Base-by-base conservation (phyloP, 495 filamentous ascomycete genomes). In the Apiosordaria backusii region DNA sequence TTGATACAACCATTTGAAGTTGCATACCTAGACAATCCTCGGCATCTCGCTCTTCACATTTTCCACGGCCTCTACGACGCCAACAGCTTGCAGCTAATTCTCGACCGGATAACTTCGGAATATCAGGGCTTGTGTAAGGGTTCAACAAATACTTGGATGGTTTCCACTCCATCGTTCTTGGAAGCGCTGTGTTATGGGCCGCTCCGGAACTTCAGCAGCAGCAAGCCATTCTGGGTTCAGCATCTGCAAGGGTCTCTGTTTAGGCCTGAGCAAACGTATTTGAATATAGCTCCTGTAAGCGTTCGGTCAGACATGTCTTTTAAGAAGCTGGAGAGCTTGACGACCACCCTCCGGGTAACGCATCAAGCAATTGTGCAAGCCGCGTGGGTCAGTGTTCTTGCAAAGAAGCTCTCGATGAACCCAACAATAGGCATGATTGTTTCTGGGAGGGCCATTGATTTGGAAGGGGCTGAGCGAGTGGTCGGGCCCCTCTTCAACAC, bases 401-500 rank as follows among this genome's bases (percentile, higher is more conserved):
- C 81, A 1, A 78, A 72, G 9, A 79, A 82, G 10, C 63, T 74
- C 4, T 54, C 63, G 5, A 45, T 65, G 5, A 70, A 71, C 15
- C 75, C 76, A 5, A 82, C 85, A 1, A 81, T 91, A 61, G 91
- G 91, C 2, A 75, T 90, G 5, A 82, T 95, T 22, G 83, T 89
- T 1, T 90, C 91, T 19, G 91, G 91, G 2, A 82, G 91, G 61
- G 81, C 85, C 13, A 82, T 96, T 2, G 83, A 88, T 24, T 72
- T 89, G 21, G 83, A 88, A 26, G 83, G 80, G 0, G 84, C 87
- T 16, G 92, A 96, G 40, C 76, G 81, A 9, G 83, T 90, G 7
- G 85, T 93, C 61, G 95, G 95, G 0, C 94, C 94, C 0, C 75
- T 97, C 4, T 96, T 98, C 82, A 98, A 97, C 75, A 97, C 93